Evolutionary conservation across 2,329 filamentous ascomycete species (phyloP), one percentile per base, ranked within the genome.

Genomic region (Simplicillium aogashimaense): DNA sequence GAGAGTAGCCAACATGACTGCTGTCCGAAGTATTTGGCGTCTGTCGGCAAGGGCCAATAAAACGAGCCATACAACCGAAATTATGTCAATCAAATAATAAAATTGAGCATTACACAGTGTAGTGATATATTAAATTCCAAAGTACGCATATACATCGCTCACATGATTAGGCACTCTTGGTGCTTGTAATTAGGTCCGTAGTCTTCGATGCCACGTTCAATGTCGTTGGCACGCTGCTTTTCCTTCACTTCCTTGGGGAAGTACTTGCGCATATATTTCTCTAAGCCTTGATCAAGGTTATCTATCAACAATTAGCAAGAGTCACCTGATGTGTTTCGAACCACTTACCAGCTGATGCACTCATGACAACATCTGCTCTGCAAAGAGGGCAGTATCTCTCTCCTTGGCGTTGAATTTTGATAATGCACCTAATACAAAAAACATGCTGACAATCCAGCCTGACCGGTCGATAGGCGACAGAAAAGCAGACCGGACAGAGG

Each of bases 401-500:
- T 44, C 72, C 69, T 31, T 77, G 74, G 35, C 78, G 76, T 56
- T 92, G 86, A 63, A 94, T 77, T 50, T 85, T 78, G 46, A 94
- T 79, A 37, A 90, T 70, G 55, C 87, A 94, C 3, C 84, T 72
- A 42, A 92, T 90, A 63, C 87, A 94, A 54, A 90, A 89, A 12
- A 89, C 65, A 49, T 92, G 86, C 20, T 72, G 65, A 58, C 87
- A 94, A 12, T 73, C 70, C 29, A 94, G 67, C 17, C 80, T 76
- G n/a, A 94, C 76, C 0, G 87, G 87, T 50, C 85, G 77, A 69
- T 83, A 92, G n/a, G 82, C 78, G 43, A 94, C 77, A 34, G 74
- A 75, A 50, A 82, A 81, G 61, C 87, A 92, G 44, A 92, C 78
- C 2, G 86, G 86, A 51, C 86, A 94, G 8, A 80, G 69, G 60